phyloP scores from a whole-genome alignment of 2,329 filamentous ascomycete species.

The Phialophora chinensis region DNA sequence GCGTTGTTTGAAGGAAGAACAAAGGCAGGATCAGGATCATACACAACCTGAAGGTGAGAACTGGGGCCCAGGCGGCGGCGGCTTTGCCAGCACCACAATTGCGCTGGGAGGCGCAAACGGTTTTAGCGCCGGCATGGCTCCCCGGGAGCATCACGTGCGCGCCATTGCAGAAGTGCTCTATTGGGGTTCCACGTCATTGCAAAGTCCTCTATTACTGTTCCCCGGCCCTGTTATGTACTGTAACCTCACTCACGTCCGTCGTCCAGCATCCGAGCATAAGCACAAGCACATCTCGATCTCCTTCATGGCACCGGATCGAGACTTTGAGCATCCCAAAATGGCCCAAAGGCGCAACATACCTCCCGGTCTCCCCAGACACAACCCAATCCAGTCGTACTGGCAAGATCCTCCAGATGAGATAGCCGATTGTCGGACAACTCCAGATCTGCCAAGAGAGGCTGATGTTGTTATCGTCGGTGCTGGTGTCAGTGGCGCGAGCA shows the following conservation, averaged over 20 bases:
- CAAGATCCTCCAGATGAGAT: constrained; percentile 42
- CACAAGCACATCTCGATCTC: not conserved
- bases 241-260: not conserved
- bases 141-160: not conserved
- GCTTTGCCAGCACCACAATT: constrained; percentile 2
- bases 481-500: constrained; percentile 47
- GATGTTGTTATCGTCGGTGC: constrained; percentile 50
- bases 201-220: not conserved
- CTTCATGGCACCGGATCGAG: constrained; percentile 8
- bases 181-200: not conserved
- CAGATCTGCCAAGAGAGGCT: constrained; percentile 39
- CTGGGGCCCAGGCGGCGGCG: constrained; percentile 9
- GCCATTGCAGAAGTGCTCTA: not conserved
- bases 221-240: not conserved
- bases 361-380: constrained; percentile 44
- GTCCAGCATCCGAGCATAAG: not conserved
- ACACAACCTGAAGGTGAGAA: constrained; percentile 2
- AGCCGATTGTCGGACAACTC: constrained; percentile 31
- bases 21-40: constrained; percentile 6
- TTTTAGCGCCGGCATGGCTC: constrained; percentile 3
- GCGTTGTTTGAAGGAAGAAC: constrained; percentile 14
- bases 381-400: constrained; percentile 48
- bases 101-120: constrained; percentile 15
- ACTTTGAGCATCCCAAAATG: constrained; percentile 18
- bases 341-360: constrained; percentile 29